Percentiles rank a stretch among this genome's conserved stretches.
These are phyloP conservation scores for Phytophthora pisi DNA, from an alignment of 352 stramenopile genomes.

Conservation along the genomic window DNA sequence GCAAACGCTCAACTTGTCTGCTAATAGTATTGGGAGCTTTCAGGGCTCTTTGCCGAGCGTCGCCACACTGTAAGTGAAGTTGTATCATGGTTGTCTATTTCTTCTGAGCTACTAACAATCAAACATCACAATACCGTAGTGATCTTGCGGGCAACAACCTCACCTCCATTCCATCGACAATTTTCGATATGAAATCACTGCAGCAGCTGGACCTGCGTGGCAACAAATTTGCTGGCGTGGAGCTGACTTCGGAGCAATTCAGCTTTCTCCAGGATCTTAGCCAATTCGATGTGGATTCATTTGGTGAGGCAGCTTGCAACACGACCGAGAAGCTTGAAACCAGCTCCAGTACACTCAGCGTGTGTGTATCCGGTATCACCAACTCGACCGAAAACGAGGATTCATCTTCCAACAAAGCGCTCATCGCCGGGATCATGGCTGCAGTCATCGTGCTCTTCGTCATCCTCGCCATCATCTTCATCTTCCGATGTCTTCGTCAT, in stretches of 20 bases:
- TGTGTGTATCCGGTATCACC: slow-evolving; percentile 17
- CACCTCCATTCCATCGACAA: slow-evolving; percentile 41
- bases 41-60: slow-evolving; percentile 45
- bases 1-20: slow-evolving; percentile 56
- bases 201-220: slow-evolving; percentile 41
- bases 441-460: slow-evolving; percentile 25
- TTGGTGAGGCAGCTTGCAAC: slow-evolving; percentile 32
- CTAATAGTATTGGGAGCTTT: slow-evolving; percentile 56
- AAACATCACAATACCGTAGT: slow-evolving; percentile 16
- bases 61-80: slow-evolving; percentile 47
- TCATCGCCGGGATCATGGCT: slow-evolving; percentile 31
- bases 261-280: slow-evolving; percentile 46
- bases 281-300: slow-evolving; percentile 41
- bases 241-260: slow-evolving; percentile 44
- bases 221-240: slow-evolving; percentile 49
- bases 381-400: not conserved
- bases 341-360: slow-evolving; percentile 14
- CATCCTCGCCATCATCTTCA: slow-evolving; percentile 25
- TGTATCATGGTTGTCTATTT: not conserved
- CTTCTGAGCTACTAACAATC: not conserved
- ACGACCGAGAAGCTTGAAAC: slow-evolving; percentile 23
- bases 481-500: slow-evolving; percentile 27
- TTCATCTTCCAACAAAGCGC: slow-evolving; percentile 20
- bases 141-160: slow-evolving; percentile 62
- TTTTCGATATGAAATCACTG: slow-evolving; percentile 53